Evolutionary conservation across 129 eudicot genomes (phyloP).

Genomic region (Flaveria ramosissima): DNA sequence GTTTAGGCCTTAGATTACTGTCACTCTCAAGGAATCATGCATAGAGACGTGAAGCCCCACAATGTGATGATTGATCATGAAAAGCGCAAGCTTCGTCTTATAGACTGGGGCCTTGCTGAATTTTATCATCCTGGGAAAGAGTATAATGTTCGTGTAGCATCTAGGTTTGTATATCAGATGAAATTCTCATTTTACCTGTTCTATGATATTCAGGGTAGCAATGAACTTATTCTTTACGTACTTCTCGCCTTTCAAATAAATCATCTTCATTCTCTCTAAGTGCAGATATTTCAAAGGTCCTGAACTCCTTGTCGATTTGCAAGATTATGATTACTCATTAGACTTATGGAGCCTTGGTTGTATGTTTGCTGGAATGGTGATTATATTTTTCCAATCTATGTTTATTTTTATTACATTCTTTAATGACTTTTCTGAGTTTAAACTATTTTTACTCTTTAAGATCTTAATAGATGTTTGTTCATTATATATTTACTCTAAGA

Average conservation of each 20-base stretch:
- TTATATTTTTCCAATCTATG: constrained; percentile 3
- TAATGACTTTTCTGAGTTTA: background rate
- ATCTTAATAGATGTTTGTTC: background rate
- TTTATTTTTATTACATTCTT: background rate
- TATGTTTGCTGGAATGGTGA: constrained; percentile 95
- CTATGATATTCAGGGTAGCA: background rate
- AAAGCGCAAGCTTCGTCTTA: constrained; percentile 84
- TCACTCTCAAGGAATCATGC: constrained; percentile 95
- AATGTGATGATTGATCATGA: constrained; percentile 97
- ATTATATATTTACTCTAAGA: background rate
- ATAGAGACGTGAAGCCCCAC: constrained; percentile 91
- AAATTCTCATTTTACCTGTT: constrained; percentile 1
- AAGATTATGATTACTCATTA: constrained; percentile 82
- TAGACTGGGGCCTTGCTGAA: constrained; percentile 95
- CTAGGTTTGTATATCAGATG: constrained; percentile 52
- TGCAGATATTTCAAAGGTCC: constrained; percentile 91
- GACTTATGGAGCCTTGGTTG: constrained; percentile 96
- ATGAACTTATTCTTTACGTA: background rate
- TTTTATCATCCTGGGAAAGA: constrained; percentile 91
- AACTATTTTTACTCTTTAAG: background rate
- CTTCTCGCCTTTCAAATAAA: background rate
- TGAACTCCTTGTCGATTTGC: constrained; percentile 84
- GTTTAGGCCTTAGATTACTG: constrained; percentile 88
- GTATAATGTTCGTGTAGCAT: constrained; percentile 92
- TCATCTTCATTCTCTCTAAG: constrained; percentile 10